A percentile compares a stretch with the other conserved stretches of the same genome.
phyloP scores from a whole-genome alignment of 2,329 filamentous ascomycete genomes.

The Tolypocladium ophioglossoides region DNA sequence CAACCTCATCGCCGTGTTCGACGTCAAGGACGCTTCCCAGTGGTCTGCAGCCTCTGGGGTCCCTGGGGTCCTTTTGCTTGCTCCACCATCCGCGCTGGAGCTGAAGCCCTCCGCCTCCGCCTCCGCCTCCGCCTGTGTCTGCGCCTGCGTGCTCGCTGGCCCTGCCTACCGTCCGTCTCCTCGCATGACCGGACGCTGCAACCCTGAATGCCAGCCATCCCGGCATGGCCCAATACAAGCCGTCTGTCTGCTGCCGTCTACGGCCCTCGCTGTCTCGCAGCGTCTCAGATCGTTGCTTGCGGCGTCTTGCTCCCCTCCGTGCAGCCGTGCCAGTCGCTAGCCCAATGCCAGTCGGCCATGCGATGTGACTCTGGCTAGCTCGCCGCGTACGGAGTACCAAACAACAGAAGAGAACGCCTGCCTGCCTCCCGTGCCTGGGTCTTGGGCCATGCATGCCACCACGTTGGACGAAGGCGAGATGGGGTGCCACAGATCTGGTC shows the following conservation, averaged over 20 bases:
- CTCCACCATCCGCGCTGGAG: background rate
- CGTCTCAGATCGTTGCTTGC: constrained; percentile 11
- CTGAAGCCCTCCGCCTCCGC: background rate
- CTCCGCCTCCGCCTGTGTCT: background rate
- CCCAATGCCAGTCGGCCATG: constrained; percentile 2
- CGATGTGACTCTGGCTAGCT: constrained; percentile 1
- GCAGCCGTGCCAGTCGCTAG: constrained; percentile 5
- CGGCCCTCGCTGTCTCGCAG: constrained; percentile 9
- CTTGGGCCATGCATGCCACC: constrained; percentile 3
- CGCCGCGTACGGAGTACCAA: background rate
- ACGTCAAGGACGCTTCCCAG: background rate
- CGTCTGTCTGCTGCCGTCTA: constrained; percentile 2
- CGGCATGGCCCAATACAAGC: background rate
- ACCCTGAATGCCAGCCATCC: background rate
- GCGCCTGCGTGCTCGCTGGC: too few species aligned
- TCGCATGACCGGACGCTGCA: background rate
- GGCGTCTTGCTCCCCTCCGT: constrained; percentile 3
- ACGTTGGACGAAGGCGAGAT: constrained; percentile 25
- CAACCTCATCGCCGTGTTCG: background rate
- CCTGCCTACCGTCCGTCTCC: background rate
- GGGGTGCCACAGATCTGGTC: constrained; percentile 29
- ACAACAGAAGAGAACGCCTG: background rate
- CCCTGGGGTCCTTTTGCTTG: background rate
- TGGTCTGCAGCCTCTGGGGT: background rate
- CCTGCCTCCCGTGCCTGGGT: background rate